Conservation (phyloP, 176 grass and related monocot species). For the Paspalum vaginatum region DNA sequence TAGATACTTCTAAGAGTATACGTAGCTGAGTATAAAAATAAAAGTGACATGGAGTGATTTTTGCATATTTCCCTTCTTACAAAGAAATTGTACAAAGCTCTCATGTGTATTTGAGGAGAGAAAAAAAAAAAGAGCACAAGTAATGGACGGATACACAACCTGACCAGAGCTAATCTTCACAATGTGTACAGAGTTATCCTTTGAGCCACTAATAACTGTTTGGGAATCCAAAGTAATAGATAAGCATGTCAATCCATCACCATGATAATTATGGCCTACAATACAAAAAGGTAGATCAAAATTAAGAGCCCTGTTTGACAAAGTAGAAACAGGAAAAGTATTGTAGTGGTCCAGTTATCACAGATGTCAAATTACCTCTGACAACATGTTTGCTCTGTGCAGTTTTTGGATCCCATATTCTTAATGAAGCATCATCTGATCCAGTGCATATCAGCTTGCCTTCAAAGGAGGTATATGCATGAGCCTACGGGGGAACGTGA, state of each 20-base stretch:
- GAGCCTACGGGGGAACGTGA: too few relatives aligned
- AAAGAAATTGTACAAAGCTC: too few relatives aligned
- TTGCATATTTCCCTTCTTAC: too few relatives aligned
- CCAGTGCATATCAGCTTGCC: slow-evolving; percentile 90
- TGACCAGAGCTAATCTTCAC: slow-evolving; percentile 78
- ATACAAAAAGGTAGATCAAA: not conserved
- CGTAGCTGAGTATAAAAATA: too few relatives aligned
- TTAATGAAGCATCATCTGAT: slow-evolving; percentile 82
- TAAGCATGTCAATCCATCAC: slow-evolving; percentile 89
- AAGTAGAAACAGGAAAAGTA: too few relatives aligned
- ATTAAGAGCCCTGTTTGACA: too few relatives aligned
- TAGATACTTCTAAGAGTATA: too few relatives aligned
- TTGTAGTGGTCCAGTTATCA: not conserved
- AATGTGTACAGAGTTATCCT: slow-evolving; percentile 79
- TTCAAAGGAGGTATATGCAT: slow-evolving; percentile 32
- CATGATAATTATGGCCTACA: slow-evolving; percentile 81
- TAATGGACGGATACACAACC: slow-evolving; percentile 35
- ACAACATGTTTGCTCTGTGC: slow-evolving; percentile 71
- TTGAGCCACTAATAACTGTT: slow-evolving; percentile 67
- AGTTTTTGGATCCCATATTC: slow-evolving; percentile 88
- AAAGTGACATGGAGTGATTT: too few relatives aligned
- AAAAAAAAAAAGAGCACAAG: not conserved
- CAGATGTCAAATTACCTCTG: slow-evolving; percentile 50
- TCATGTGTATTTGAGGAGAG: too few relatives aligned
- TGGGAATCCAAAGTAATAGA: slow-evolving; percentile 71